Base-by-base conservation (phyloP, 371 early-diverging fungal species). In the Mucor irregularis region DNA sequence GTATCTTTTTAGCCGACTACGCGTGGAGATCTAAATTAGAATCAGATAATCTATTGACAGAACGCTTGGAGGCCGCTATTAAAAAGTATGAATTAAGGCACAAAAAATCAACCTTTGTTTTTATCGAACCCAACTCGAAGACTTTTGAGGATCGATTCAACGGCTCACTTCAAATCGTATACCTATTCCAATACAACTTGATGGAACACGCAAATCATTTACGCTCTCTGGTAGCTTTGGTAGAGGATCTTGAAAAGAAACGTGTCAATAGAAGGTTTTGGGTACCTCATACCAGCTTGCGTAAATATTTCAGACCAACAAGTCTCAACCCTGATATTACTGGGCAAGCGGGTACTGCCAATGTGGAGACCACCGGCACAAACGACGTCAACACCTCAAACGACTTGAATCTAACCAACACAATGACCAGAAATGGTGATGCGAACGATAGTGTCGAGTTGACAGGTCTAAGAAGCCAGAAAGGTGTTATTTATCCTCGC, bases 101-200 rank as follows among this genome's bases (percentile, higher is more conserved):
- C 19, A 28, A 33, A 29, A 29, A 43, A 24, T 29, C 46, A 2
- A 22, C 35, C 8, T 37, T 26, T 29, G 17, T 49, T 6, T 54
- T 54, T 37, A 37, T 54, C 5, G 44, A 49, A 4, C 34, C 44
- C 24, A 24, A 42, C n/a, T 16, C 38, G 6, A 26, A 45, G 17
- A n/a, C 49, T 5, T 64, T 49, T 34, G 22, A 58, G 16, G 38
- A 35, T 17, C 38, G 26, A 8, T 64, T 46, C 42, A 46, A 37
- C 21, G 29, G 45, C 7, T 25, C 47, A 2, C 38, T 54, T 9
- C 58, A 58, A 14, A 48, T 45, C 5, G 39, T 58, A 5, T 53
- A 58, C 33, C 38, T 57, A 11, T 64, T 64, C 17, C 58, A 66
- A 5, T 69, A 48, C 59, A 73, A 62, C 28, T 26, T 73, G 5